Evolutionary conservation across 1,284 basidiomycete genomes (phyloP).

Genomic region (Mycosarcoma mackinlayi): DNA sequence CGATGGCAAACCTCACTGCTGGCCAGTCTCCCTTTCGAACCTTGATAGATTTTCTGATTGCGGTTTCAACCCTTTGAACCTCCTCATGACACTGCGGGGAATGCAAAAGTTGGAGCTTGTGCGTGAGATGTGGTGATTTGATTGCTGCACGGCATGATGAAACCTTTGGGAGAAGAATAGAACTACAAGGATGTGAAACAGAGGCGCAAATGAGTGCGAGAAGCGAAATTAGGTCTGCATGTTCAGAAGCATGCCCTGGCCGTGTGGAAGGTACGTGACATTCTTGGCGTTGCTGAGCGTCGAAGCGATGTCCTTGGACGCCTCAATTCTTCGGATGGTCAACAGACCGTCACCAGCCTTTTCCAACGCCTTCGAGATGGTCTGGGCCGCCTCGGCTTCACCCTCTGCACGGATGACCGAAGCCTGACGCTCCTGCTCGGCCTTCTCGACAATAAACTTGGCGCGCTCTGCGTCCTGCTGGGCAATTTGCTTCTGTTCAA

Average conservation of each 20-base stretch:
- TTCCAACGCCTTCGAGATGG: slow-evolving; percentile 90
- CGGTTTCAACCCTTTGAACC: too few relatives aligned
- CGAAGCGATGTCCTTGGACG: slow-evolving; percentile 88
- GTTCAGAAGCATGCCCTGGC: slow-evolving; percentile 68
- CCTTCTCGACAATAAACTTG: slow-evolving; percentile 95
- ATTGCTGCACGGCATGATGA: slow-evolving; percentile 21
- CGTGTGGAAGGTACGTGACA: slow-evolving; percentile 70
- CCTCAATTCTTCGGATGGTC: slow-evolving; percentile 95
- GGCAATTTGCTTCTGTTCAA: slow-evolving; percentile 97
- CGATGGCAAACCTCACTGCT: too few relatives aligned
- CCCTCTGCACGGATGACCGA: slow-evolving; percentile 97
- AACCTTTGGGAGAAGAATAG: slow-evolving; percentile 15
- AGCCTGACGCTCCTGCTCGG: slow-evolving; percentile 98
- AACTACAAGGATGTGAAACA: slow-evolving; percentile 30
- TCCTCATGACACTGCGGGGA: not conserved
- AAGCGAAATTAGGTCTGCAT: slow-evolving; percentile 32
- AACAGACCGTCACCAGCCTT: slow-evolving; percentile 96
- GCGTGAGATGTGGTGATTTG: slow-evolving; percentile 42
- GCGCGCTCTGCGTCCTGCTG: slow-evolving; percentile 94
- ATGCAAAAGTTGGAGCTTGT: not conserved
- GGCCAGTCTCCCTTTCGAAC: too few relatives aligned
- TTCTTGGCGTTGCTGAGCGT: slow-evolving; percentile 69
- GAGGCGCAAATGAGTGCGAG: not conserved
- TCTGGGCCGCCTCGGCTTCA: slow-evolving; percentile 87
- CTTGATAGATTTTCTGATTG: not conserved